phyloP scores from a whole-genome alignment of 2,329 filamentous ascomycete genomes.

The Claviceps maximensis region DNA sequence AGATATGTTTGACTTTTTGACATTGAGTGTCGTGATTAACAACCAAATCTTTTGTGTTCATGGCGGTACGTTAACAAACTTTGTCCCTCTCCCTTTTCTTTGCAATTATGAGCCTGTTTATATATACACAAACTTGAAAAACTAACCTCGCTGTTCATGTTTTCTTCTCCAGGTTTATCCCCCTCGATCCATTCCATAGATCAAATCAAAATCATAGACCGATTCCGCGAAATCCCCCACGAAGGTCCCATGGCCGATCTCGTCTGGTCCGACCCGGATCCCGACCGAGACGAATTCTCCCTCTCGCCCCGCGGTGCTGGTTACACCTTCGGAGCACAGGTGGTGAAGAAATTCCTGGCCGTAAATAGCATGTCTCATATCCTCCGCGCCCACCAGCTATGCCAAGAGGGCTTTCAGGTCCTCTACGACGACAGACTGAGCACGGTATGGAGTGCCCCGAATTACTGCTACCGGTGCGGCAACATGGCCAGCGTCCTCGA shows the following conservation, averaged over 20 bases:
- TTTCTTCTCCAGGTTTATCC: constrained; percentile 46
- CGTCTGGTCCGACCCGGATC: constrained; percentile 95
- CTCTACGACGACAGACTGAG: constrained; percentile 89
- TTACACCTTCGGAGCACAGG: constrained; percentile 94
- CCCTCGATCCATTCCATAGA: constrained; percentile 95
- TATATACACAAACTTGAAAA: neutral
- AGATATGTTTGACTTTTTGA: constrained; percentile 99
- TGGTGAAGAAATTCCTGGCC: constrained; percentile 94
- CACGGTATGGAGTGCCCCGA: constrained; percentile 96
- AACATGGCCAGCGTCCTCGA: constrained; percentile 96
- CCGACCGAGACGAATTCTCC: constrained; percentile 94
- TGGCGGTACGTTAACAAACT: constrained; percentile 43
- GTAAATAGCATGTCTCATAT: constrained; percentile 98
- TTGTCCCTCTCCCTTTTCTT: neutral
- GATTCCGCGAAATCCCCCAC: constrained; percentile 95
- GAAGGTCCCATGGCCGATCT: constrained; percentile 99
- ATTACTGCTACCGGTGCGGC: constrained; percentile 89
- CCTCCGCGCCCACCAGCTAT: constrained; percentile 91
- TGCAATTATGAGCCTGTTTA: no score
- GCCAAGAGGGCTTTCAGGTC: constrained; percentile 95
- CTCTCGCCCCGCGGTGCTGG: constrained; percentile 86
- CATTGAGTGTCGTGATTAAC: constrained; percentile 92
- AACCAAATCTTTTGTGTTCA: constrained; percentile 99
- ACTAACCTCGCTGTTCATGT: neutral
- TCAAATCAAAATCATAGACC: constrained; percentile 98